Conservation (phyloP, 2,329 filamentous ascomycete genomes). For the Ophiocordyceps camponoti-saundersi region DNA sequence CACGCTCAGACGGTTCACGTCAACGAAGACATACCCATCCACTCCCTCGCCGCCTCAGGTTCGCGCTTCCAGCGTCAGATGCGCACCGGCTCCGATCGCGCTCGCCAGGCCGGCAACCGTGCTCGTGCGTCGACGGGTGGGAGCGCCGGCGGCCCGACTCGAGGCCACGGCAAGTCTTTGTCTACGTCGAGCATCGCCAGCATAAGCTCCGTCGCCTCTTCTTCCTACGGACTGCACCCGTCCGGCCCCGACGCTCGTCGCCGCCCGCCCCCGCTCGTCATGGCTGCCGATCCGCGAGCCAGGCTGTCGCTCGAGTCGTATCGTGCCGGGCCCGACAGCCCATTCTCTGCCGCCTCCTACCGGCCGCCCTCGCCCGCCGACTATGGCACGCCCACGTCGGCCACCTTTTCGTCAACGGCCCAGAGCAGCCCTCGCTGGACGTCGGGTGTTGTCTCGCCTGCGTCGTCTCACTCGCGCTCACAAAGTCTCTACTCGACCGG, state of each 20-base stretch:
- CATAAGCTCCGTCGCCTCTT: slow-evolving; percentile 48
- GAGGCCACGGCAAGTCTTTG: slow-evolving; percentile 71
- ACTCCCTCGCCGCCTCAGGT: slow-evolving; percentile 83
- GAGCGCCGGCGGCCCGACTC: slow-evolving; percentile 50
- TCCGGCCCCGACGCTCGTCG: slow-evolving; percentile 52
- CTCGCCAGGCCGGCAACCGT: slow-evolving; percentile 54
- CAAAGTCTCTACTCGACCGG: slow-evolving; percentile 54
- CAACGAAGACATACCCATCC: slow-evolving; percentile 88
- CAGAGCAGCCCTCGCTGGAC: slow-evolving; percentile 63
- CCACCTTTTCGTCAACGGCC: slow-evolving; percentile 55
- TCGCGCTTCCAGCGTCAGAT: slow-evolving; percentile 88
- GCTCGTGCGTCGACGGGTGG: slow-evolving; percentile 64
- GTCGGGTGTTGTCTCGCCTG: slow-evolving; percentile 54
- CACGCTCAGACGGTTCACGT: slow-evolving; percentile 96
- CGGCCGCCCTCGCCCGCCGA: slow-evolving; percentile 53
- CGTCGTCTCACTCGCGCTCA: slow-evolving; percentile 48
- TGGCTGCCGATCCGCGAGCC: slow-evolving; percentile 55
- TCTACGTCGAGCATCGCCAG: slow-evolving; percentile 79
- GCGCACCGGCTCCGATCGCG: slow-evolving; percentile 52
- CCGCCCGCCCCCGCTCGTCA: slow-evolving; percentile 66
- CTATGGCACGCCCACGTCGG: slow-evolving; percentile 69
- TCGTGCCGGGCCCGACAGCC: slow-evolving; percentile 43
- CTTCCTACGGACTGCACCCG: slow-evolving; percentile 42
- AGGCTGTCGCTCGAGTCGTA: slow-evolving; percentile 54
- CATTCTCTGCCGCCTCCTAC: slow-evolving; percentile 31